Evolutionary conservation across 192 early-diverging fungal genomes (phyloP).

Genomic region (Backusella mclennaniae): DNA sequence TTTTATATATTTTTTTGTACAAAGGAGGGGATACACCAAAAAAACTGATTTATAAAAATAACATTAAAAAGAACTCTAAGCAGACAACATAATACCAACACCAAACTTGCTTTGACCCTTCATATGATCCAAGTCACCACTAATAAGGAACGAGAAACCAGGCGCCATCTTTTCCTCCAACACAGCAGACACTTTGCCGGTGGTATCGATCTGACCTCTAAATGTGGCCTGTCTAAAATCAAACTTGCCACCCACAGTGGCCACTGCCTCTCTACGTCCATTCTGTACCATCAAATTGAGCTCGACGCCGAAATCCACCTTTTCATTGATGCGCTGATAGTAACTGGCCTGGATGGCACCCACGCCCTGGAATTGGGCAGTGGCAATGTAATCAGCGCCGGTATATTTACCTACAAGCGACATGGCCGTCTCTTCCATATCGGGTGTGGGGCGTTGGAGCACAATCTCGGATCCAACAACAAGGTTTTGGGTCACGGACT

Average conservation of each 20-base stretch:
- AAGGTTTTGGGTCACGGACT: constrained; percentile 82
- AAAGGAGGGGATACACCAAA: not conserved
- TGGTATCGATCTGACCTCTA: constrained; percentile 88
- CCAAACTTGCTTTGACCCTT: constrained; percentile 78
- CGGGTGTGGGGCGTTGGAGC: constrained; percentile 80
- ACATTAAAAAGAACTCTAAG: constrained; percentile 44
- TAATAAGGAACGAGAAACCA: constrained; percentile 85
- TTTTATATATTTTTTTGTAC: not conserved
- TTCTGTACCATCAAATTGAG: constrained; percentile 72
- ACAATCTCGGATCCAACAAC: constrained; percentile 86
- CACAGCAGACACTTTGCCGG: constrained; percentile 83
- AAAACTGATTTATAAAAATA: not conserved
- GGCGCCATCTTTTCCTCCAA: constrained; percentile 96
- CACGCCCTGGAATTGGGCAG: constrained; percentile 62
- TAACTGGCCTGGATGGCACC: constrained; percentile 80
- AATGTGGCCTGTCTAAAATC: constrained; percentile 92
- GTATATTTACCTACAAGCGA: constrained; percentile 74
- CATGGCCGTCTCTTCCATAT: constrained; percentile 73
- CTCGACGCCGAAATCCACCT: constrained; percentile 93
- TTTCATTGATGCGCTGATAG: constrained; percentile 88
- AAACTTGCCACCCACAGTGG: constrained; percentile 95
- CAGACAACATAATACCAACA: constrained; percentile 84
- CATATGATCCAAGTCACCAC: constrained; percentile 95
- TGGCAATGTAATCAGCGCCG: constrained; percentile 65
- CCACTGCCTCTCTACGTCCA: constrained; percentile 85